Conservation (phyloP, 2,329 filamentous ascomycete species). For the Arthrobotrys conoides region DNA sequence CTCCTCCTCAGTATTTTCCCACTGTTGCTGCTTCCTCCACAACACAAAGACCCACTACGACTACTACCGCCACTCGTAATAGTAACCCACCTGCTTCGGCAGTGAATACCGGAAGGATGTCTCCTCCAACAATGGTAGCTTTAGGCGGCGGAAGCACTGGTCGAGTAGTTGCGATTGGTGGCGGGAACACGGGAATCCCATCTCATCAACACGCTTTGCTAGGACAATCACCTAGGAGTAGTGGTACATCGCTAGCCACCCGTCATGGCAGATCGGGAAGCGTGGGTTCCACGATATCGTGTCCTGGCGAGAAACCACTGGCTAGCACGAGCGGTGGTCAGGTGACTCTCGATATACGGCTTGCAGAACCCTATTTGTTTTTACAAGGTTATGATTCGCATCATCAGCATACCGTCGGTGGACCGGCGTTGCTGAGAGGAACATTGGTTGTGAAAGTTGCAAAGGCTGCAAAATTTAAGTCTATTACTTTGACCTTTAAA, state of each 20-base stretch:
- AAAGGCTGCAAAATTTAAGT: constrained; percentile 93
- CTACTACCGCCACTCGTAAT: constrained; percentile 13
- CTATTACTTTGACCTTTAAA: constrained; percentile 86
- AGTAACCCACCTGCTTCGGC: constrained; percentile 40
- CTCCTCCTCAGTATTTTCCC: constrained; percentile 15
- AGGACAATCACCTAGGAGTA: constrained; percentile 52
- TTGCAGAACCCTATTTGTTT: constrained; percentile 85
- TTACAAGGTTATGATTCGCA: constrained; percentile 82
- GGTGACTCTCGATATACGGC: constrained; percentile 78
- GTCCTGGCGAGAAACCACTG: constrained; percentile 75
- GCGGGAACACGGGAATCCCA: constrained; percentile 64
- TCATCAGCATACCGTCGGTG: constrained; percentile 71
- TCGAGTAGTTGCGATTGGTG: constrained; percentile 58
- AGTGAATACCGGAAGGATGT: constrained; percentile 53
- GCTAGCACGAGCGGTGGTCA: constrained; percentile 78
- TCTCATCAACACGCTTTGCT: constrained; percentile 61
- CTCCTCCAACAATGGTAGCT: constrained; percentile 50
- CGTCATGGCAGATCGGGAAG: constrained; percentile 55
- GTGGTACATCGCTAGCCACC: constrained; percentile 43
- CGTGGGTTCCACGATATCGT: constrained; percentile 45
- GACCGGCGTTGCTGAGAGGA: constrained; percentile 86
- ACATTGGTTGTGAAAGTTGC: constrained; percentile 84
- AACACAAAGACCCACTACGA: constrained; percentile 53
- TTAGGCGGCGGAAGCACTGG: constrained; percentile 63
- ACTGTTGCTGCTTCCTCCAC: constrained; percentile 30